Percentiles rank a stretch among this genome's conserved stretches.
Evolutionary conservation across 345 rosid species (phyloP).

Genomic region (Citrus australasica): DNA sequence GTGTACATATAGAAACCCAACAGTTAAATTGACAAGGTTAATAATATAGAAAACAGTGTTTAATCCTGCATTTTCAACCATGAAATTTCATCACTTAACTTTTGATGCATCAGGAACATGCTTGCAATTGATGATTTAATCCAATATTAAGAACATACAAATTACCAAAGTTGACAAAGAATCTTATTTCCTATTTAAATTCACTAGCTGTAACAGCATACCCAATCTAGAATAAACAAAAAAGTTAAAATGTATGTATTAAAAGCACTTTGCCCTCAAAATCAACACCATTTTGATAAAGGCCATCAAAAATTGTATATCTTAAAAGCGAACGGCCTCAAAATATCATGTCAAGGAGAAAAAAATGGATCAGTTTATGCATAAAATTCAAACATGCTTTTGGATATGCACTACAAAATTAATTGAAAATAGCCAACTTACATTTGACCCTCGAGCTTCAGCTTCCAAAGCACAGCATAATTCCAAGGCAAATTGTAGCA

Average conservation of each 20-base stretch:
- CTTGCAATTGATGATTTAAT: not conserved
- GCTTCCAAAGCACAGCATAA: constrained; percentile 64
- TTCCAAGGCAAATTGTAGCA: constrained; percentile 49
- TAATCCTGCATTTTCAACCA: not conserved
- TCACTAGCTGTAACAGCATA: not conserved
- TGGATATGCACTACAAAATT: not conserved
- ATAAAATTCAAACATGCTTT: not conserved
- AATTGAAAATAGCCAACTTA: constrained; percentile 24
- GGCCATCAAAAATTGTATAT: not conserved
- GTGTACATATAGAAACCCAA: not conserved
- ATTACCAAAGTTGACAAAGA: not conserved
- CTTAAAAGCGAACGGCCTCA: not conserved
- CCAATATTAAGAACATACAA: not conserved
- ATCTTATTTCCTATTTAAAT: not conserved
- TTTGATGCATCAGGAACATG: not conserved
- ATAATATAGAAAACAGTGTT: not conserved
- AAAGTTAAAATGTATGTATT: not conserved
- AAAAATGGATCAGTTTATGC: not conserved
- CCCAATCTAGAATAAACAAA: not conserved
- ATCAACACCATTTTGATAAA: not conserved
- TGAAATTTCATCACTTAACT: not conserved
- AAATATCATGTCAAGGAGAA: not conserved
- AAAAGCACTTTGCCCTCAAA: not conserved
- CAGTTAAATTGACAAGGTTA: not conserved
- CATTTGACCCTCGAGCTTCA: constrained; percentile 38